Evolutionary conservation across 2,329 filamentous ascomycete species (phyloP).

Genomic region (Clonostachys solani): DNA sequence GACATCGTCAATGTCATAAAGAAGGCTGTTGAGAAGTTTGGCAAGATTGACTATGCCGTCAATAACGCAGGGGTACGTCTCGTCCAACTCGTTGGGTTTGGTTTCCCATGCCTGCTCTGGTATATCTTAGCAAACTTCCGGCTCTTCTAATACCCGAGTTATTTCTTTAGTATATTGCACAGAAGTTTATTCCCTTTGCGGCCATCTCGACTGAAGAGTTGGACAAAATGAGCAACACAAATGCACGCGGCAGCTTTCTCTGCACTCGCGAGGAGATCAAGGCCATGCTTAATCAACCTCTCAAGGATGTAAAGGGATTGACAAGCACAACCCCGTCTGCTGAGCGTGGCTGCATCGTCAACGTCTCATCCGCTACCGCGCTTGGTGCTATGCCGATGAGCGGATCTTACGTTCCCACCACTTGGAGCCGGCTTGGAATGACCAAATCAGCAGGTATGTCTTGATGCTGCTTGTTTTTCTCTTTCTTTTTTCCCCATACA

Average conservation of each 20-base stretch:
- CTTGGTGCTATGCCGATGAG: neutral
- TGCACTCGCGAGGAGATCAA: slow-evolving; percentile 1
- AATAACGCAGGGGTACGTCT: slow-evolving; percentile 7
- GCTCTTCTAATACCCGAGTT: no score
- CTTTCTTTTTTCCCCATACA: no score
- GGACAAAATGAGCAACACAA: slow-evolving; percentile 4
- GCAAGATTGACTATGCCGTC: slow-evolving; percentile 10
- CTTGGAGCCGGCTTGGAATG: neutral
- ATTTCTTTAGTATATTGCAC: no score
- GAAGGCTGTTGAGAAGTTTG: slow-evolving; percentile 4
- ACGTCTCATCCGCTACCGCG: no score
- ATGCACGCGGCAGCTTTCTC: slow-evolving; percentile 7
- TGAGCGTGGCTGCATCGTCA: no score
- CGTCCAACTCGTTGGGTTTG: no score
- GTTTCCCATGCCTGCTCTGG: no score
- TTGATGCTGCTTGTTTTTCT: no score
- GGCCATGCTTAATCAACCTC: no score
- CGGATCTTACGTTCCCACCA: neutral
- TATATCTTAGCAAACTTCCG: no score
- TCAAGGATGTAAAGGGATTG: no score
- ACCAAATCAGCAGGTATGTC: neutral
- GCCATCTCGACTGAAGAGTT: neutral
- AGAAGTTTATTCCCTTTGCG: neutral
- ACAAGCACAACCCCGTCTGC: no score
- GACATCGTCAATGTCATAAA: slow-evolving; percentile 25